Base-by-base conservation (phyloP, 2,329 filamentous ascomycete genomes). In the Xylariomycetidae sp. region DNA sequence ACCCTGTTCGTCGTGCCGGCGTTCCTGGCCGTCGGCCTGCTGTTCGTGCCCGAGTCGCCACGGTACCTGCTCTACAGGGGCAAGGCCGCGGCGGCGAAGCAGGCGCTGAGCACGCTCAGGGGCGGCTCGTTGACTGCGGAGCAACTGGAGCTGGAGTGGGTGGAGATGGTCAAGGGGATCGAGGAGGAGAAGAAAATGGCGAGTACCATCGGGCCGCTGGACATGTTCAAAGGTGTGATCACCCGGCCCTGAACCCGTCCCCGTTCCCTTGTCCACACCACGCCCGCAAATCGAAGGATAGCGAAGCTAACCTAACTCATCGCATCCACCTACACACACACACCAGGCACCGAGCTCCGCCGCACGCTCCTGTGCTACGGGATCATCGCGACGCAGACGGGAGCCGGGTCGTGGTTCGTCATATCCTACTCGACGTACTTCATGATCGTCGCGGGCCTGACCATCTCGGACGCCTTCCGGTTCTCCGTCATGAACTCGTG, bases 341-440 rank as follows among this genome's bases (percentile, higher is more conserved):
- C n/a, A n/a, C n/a, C n/a, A 63, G 66, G 67, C 1, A 61, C 58
- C 10, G 64, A 73, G 33, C 55, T 72, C 7, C 58, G 69, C 8
- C 63, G 69, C 5, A 73, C 69, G 3, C 53, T 72, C 4, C 55
- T 73, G n/a, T 72, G 64, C 48, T 70, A 64, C 37, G 63, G 59
- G 14, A 60, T 66, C 33, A 70, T 71, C 20, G 63, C 62, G 0
- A 64, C 62, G 11, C 66, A 70, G 38, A 61, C 59, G 0, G 63
- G 57, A 1, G 57, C 62, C 1, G 69, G 69, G 4, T 59, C 63
- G 1, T 72, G 67, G 66, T 73, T 70, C 44, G 50, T 70, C 27
- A 71, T 72, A 40, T 65, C 59, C 25, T 73, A 72, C 39, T 53
- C 62, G 6, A 70, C 69, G 3, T 72, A 72, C 46, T 73, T 68